Conservation (phyloP, 164 flowering plant species). For the Magnolia changhungtana region DNA sequence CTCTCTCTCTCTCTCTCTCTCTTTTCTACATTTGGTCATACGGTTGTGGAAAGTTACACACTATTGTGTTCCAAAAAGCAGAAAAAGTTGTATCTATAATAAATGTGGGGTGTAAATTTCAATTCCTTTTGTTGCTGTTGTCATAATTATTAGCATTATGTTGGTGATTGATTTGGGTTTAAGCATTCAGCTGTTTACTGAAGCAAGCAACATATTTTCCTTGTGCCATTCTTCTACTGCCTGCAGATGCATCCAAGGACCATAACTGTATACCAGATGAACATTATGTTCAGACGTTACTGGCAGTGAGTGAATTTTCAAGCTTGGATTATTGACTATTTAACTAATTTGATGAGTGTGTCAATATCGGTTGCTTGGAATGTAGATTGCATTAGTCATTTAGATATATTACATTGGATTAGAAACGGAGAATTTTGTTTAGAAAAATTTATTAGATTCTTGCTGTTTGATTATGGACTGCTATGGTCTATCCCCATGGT, state of each 20-base stretch:
- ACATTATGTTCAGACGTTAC: constrained; percentile 87
- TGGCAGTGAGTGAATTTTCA: constrained; percentile 63
- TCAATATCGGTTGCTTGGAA: neutral
- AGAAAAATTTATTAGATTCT: neutral
- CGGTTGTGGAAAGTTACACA: too few species aligned
- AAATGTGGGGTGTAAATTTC: too few species aligned
- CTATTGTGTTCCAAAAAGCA: too few species aligned
- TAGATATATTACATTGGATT: neutral
- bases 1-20: too few species aligned
- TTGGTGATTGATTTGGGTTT: neutral
- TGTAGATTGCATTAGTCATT: neutral
- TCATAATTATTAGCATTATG: too few species aligned
- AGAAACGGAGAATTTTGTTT: too few species aligned
- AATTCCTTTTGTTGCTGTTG: too few species aligned
- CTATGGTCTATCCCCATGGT: too few species aligned
- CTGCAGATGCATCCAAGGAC: constrained; percentile 65
- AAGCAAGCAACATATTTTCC: neutral
- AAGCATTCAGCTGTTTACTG: neutral
- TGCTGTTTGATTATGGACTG: too few species aligned
- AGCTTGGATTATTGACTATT: constrained; percentile 1
- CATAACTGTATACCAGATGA: constrained; percentile 99
- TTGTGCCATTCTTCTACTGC: constrained; percentile 43
- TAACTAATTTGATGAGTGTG: neutral
- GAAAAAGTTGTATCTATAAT: too few species aligned
- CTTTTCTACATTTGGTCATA: too few species aligned